A percentile compares a stretch with the other conserved stretches of the same genome.
phyloP scores from a whole-genome alignment of 768 basidiomycete genomes.

The Tremella mesenterica region DNA sequence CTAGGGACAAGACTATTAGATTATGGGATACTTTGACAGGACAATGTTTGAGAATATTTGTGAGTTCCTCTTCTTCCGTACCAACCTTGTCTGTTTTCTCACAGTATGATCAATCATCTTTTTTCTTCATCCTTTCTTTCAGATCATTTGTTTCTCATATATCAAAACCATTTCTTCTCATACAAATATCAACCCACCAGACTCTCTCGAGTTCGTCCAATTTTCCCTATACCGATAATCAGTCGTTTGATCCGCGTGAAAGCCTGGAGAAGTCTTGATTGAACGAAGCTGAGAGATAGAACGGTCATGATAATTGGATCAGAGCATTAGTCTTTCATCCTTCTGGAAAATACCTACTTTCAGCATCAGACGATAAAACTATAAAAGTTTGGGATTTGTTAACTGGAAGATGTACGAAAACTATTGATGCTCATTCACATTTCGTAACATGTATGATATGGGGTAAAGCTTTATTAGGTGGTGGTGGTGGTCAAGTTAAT shows the following conservation, averaged over 20 bases:
- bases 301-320: conserved; percentile 73
- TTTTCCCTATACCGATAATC: no score
- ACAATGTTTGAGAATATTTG: conserved; percentile 68
- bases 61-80: conserved; percentile 38
- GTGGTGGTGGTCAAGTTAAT: conserved; percentile 23
- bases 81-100: no score
- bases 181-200: no score
- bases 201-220: no score
- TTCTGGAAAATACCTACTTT: conserved; percentile 78
- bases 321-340: conserved; percentile 83
- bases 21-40: conserved; percentile 82
- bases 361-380: conserved; percentile 84
- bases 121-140: no score
- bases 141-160: no score
- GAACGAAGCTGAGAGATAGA: conserved; percentile 11
- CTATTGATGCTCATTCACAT: conserved; percentile 75
- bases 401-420: conserved; percentile 76
- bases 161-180: no score
- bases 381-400: conserved; percentile 82
- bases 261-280: no score
- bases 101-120: no score
- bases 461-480: conserved; percentile 52
- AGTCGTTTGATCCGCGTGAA: no score
- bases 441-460: conserved; percentile 75
- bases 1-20: conserved; percentile 83